Evolutionary conservation across 2,329 filamentous ascomycete species (phyloP), one percentile per base, ranked within the genome.

Genomic region (Dendryphion nanum): DNA sequence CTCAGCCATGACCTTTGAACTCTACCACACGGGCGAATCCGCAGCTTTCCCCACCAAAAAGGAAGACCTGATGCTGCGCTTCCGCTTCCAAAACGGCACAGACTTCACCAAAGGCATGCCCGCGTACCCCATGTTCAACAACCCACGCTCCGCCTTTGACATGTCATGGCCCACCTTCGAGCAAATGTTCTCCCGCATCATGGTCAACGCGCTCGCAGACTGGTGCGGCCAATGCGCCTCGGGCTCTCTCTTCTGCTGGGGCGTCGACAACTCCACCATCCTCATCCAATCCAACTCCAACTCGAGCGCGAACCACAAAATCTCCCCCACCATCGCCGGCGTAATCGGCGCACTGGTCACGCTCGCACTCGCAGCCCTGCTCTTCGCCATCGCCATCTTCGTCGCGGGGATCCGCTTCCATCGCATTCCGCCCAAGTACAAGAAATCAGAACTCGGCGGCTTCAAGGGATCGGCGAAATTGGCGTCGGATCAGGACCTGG

Each of bases 21-120:
- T 82, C 44, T 73, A 75, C 41, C 71, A 72, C 18, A 57, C 75
- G 6, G 55, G 54, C 13, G 3, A 19, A 2, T 41, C 38, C 19
- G 66, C 30, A 46, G 59, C 26, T 45, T 79, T 38, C 57, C 71
- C 30, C 48, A 57, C 14, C 55, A 63, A 47, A 12, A 50, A 52
- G 0, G 55, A 63, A 3, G 66, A 79, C 16, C 67, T 82, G 28
- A 77, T 64, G 57, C 72, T 82, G 19, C 71, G 75, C 15, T 79
- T 82, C 54, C 64, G 72, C 40, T 74, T 77, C 60, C 75, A 74
- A 48, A 82, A 82, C 48, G 76, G 75, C 33, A 78, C 77, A 0
- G 61, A 66, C 17, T 38, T 73, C 72, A 6, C 58, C 16, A 53
- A 55, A 19, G 48, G 51, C 1, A 64, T 69, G 20, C 53, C 61